A percentile compares a stretch with the other conserved stretches of the same genome.
Conservation (phyloP, 352 stramenopile genomes). For the Pythium dissotocum region DNA sequence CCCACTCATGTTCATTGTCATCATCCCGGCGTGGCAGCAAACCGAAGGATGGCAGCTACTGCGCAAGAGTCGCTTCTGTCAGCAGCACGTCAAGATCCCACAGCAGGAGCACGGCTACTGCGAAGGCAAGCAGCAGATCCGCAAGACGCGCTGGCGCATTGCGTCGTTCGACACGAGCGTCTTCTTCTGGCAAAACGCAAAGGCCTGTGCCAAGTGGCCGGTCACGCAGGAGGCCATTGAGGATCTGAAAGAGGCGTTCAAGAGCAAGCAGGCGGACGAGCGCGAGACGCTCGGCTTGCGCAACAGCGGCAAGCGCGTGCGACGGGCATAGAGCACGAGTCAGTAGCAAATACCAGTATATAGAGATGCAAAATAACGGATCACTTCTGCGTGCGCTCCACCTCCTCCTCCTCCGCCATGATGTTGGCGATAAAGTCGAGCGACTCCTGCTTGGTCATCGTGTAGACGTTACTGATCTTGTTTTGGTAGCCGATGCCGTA, state of each 20-base stretch:
- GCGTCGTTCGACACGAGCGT: slow-evolving; percentile 95
- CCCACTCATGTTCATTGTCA: slow-evolving; percentile 89
- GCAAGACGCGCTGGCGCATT: slow-evolving; percentile 86
- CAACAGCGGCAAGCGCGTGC: slow-evolving; percentile 70
- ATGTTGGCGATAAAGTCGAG: slow-evolving; percentile 96
- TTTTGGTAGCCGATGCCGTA: slow-evolving; percentile 99
- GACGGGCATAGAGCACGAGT: slow-evolving; percentile 4
- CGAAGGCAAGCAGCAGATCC: slow-evolving; percentile 91
- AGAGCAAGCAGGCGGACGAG: slow-evolving; percentile 79
- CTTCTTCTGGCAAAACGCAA: slow-evolving; percentile 95
- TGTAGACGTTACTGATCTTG: slow-evolving; percentile 96
- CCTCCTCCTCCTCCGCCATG: slow-evolving; percentile 87
- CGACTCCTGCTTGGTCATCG: slow-evolving; percentile 96
- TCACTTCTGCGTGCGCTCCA: slow-evolving; percentile 40
- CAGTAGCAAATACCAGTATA: slow-evolving; percentile 16
- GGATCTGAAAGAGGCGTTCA: slow-evolving; percentile 65
- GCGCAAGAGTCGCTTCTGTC: slow-evolving; percentile 72
- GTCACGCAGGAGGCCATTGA: slow-evolving; percentile 60
- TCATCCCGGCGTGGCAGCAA: slow-evolving; percentile 90
- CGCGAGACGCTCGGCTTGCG: slow-evolving; percentile 65
- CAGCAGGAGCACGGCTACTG: slow-evolving; percentile 91
- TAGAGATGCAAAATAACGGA: slow-evolving; percentile 1
- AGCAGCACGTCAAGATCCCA: slow-evolving; percentile 66
- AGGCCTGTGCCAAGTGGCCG: slow-evolving; percentile 66
- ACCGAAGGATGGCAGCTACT: slow-evolving; percentile 85